Base-by-base conservation (phyloP, 352 stramenopile genomes). In the Globisporangium alternatum region DNA sequence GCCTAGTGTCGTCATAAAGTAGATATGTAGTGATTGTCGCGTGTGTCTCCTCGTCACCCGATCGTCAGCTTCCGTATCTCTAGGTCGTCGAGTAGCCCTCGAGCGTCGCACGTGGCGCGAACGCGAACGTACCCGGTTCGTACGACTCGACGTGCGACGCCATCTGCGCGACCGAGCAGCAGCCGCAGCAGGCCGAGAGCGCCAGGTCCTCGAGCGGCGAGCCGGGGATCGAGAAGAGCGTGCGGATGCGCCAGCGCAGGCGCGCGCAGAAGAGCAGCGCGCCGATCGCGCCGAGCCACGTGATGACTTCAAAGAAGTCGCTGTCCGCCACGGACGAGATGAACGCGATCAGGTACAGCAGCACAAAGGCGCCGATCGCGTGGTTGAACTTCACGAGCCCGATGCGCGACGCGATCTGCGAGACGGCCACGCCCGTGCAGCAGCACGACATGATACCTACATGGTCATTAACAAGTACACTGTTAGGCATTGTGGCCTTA, bases 121-220 rank as follows among this genome's bases (percentile, higher is more conserved):
- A 91, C 10, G 74, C 56, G 61, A 83, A 89, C 30, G 60, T 59
- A 31, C 82, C 85, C 1, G 82, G 85, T 70, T 89, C 77, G 65
- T 91, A 93, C 56, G 82, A 87, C 68, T 91, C 79, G 60, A 93
- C 82, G 64, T 93, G 80, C 22, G 82, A 87, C 10, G 82, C 85
- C 79, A 91, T 89, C 67, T 93, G 84, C 10, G 84, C 84, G 56
- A 91, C 75, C 1, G 82, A 88, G 72, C 84, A 93, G 72, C 76
- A 90, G 61, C 76, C 78, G 66, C 84, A 93, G 69, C 71, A 93
- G 35, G 74, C 63, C 48, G 76, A 75, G 65, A 70, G 75, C 19
- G 68, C 67, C 10, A 61, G 65, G 62, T 91, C 84, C 56, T 91
- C 76, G 5, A 72, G 49, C 12, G 80, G 71, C 56, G 76, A 83